These are phyloP conservation scores for Xylariaceae sp. DNA, from an alignment of 2,329 filamentous ascomycete species.

Conservation along the genomic window DNA sequence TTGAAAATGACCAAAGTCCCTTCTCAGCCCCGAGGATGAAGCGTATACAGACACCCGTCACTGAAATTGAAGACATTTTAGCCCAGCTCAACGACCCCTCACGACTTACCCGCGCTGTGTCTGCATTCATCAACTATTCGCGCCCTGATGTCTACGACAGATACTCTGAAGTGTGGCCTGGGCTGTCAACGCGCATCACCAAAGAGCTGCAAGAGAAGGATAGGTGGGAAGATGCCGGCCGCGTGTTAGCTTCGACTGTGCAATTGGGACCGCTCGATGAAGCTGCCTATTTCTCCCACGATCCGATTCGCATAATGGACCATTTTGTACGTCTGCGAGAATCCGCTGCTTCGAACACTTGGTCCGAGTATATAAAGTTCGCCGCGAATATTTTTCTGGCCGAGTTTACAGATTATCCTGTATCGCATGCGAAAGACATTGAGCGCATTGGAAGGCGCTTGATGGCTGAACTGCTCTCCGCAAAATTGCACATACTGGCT, in stretches of 20 bases:
- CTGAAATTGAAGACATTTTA: neutral
- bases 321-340: conserved; percentile 10
- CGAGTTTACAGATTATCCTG: conserved; percentile 25
- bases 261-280: conserved; percentile 30
- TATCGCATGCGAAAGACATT: conserved; percentile 9
- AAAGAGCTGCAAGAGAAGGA: conserved; percentile 31
- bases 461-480: conserved; percentile 29
- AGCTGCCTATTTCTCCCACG: conserved; percentile 34
- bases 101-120: conserved; percentile 22
- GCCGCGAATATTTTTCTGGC: conserved; percentile 35
- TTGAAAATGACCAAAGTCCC: no score
- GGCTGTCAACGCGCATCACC: conserved; percentile 32
- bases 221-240: conserved; percentile 32
- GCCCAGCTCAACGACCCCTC: conserved; percentile 15
- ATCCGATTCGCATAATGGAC: conserved; percentile 34
- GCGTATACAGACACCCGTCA: neutral
- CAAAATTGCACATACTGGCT: conserved; percentile 18
- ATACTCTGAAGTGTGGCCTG: conserved; percentile 22
- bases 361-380: conserved; percentile 15
- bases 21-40: no score
- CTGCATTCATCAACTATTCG: conserved; percentile 17
- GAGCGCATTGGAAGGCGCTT: conserved; percentile 27
- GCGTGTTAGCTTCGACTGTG: conserved; percentile 30
- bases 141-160: conserved; percentile 6
- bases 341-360: conserved; percentile 17